Base-by-base conservation (phyloP, 345 rosid species). In the Nephelium lappaceum region DNA sequence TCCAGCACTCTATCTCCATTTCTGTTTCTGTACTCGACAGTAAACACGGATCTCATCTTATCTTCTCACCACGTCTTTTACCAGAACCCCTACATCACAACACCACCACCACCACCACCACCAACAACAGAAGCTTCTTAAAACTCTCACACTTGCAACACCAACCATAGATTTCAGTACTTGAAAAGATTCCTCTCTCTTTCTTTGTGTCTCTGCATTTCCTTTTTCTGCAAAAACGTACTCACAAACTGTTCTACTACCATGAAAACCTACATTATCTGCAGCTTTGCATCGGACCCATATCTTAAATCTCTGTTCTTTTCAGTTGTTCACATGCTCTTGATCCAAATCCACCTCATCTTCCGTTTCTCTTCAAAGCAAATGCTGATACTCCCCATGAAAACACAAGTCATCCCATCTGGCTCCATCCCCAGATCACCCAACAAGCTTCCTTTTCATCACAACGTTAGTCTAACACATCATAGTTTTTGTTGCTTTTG, bases 391-490 rank as follows among this genome's bases (percentile, higher is more conserved):
- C 71, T 94, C 11, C 95, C 98, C 0, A 87, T 94, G 47, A 88
- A 86, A 72, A 87, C 90, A 75, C 89, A 86, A 72, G 77, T 80
- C 53, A 78, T 88, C 58, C 80, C 87, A 72, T 51, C 80, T 45
- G 80, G 74, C 53, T 83, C 89, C 10, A 38, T 84, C 55, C 88
- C 90, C 10, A 81, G 85, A 74, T 78, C 91, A 66, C 86, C 94
- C 27, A 86, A 80, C 87, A 93, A 95, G 86, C 91, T 95, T 72
- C 91, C 88, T 27, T 95, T 93, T 84, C 95, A 80, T 81, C 97
- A 91, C 79, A 95, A 95, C 73, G 91, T 93, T 16, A 90, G 88
- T 81, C 93, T 95, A 79, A 88, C 95, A n/a, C n/a, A n/a, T n/a
- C n/a, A n/a, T n/a, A 74, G 57, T 19, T 45, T 51, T 74, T 31